phyloP scores from a whole-genome alignment of 495 filamentous ascomycete genomes.

The Penicillium goetzii region DNA sequence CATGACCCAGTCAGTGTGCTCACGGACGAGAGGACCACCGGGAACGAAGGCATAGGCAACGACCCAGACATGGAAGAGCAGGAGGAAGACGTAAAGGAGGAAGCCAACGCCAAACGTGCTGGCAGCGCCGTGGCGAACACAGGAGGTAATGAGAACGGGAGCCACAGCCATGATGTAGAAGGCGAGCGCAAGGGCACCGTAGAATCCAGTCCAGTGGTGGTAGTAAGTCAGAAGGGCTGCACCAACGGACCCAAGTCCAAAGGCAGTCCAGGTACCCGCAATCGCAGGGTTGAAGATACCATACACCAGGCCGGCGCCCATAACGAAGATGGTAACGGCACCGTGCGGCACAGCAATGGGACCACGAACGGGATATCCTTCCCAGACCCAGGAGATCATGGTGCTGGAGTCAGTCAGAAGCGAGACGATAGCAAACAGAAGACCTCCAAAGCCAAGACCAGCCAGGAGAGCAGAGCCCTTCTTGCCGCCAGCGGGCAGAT shows the following conservation, averaged over 20 bases:
- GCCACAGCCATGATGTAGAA: conserved; percentile 83
- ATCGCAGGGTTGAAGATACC: conserved; percentile 73
- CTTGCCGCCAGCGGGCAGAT: conserved; percentile 50
- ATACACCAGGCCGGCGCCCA: conserved; percentile 80
- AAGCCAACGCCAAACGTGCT: conserved; percentile 85
- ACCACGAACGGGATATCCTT: conserved; percentile 89
- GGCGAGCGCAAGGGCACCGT: conserved; percentile 76
- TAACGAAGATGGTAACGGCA: conserved; percentile 78
- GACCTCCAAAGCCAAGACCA: conserved; percentile 75
- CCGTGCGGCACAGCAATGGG: conserved; percentile 89
- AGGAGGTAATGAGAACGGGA: conserved; percentile 73
- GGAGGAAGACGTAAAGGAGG: conserved; percentile 84
- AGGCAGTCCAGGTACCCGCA: conserved; percentile 80
- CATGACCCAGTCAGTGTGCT: conserved; percentile 97
- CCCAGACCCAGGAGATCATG: conserved; percentile 99
- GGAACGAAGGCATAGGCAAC: conserved; percentile 99
- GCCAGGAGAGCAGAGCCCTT: conserved; percentile 73
- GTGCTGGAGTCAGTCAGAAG: conserved; percentile 96
- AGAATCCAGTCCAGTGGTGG: conserved; percentile 86
- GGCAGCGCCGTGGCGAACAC: conserved; percentile 73
- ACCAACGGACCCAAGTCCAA: conserved; percentile 74
- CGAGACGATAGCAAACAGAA: conserved; percentile 92
- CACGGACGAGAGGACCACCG: conserved; percentile 87
- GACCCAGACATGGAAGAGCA: conserved; percentile 96
- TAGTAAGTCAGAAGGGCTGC: conserved; percentile 80